phyloP scores from a whole-genome alignment of 352 stramenopile species.

The Halophytophthora polymorphica region DNA sequence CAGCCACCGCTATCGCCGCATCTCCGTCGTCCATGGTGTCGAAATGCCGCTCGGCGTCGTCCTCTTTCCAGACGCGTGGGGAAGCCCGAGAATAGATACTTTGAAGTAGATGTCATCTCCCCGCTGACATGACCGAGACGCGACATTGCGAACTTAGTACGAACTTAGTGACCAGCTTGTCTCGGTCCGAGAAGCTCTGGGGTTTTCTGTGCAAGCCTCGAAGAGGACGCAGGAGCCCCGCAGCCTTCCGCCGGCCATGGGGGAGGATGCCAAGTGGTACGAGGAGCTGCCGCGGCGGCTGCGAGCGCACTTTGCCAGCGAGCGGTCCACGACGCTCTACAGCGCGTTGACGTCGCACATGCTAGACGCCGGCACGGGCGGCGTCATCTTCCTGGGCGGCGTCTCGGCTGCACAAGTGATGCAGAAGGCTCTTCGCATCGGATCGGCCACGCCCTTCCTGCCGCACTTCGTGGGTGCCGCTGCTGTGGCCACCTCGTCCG shows the following conservation, averaged over 20 bases:
- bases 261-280: slow-evolving; percentile 9
- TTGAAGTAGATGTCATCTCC: background rate
- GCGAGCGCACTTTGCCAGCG: slow-evolving; percentile 29
- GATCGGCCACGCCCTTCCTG: slow-evolving; percentile 41
- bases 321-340: slow-evolving; percentile 44
- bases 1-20: slow-evolving; percentile 7
- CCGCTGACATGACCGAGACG: background rate
- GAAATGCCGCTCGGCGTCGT: background rate
- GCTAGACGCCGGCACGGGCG: slow-evolving; percentile 45
- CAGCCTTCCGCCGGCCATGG: too few relatives aligned
- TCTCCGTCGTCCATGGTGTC: background rate
- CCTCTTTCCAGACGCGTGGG: background rate
- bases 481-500: slow-evolving; percentile 49
- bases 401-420: slow-evolving; percentile 41
- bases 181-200: too few relatives aligned
- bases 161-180: background rate
- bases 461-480: slow-evolving; percentile 35
- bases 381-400: slow-evolving; percentile 44
- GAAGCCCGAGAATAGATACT: background rate
- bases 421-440: slow-evolving; percentile 43
- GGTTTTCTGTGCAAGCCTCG: too few relatives aligned
- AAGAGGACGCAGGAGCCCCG: too few relatives aligned
- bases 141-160: background rate
- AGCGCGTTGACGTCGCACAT: slow-evolving; percentile 34
- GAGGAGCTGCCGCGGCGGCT: slow-evolving; percentile 21